Evolutionary conservation across 2,329 filamentous ascomycete genomes (phyloP).

Genomic region (Venturia carpophila): DNA sequence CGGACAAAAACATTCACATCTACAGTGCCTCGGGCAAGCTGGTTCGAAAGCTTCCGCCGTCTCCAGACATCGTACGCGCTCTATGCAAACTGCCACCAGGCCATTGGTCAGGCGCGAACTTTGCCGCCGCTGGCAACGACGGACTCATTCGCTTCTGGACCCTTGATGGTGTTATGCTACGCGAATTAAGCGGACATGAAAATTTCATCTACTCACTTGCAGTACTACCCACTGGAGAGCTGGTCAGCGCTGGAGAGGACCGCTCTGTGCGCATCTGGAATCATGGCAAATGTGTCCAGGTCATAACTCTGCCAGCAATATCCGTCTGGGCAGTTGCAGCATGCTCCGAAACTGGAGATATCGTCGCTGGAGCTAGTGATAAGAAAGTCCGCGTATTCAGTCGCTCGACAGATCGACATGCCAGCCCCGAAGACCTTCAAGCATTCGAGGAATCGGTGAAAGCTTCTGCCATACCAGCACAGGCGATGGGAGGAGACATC

Average conservation of each 20-base stretch:
- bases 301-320: slow-evolving; percentile 92
- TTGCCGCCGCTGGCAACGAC: slow-evolving; percentile 92
- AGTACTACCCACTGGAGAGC: slow-evolving; percentile 69
- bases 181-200: slow-evolving; percentile 77
- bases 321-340: slow-evolving; percentile 93
- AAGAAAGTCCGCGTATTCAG: slow-evolving; percentile 79
- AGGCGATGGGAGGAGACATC: slow-evolving; percentile 62
- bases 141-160: slow-evolving; percentile 83
- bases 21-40: slow-evolving; percentile 62
- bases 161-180: slow-evolving; percentile 65
- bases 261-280: slow-evolving; percentile 88
- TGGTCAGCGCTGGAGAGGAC: slow-evolving; percentile 89
- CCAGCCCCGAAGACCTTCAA: slow-evolving; percentile 58
- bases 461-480: slow-evolving; percentile 76
- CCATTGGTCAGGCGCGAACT: slow-evolving; percentile 78
- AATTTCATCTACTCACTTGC: slow-evolving; percentile 89
- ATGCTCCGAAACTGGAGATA: slow-evolving; percentile 75
- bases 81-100: slow-evolving; percentile 69
- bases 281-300: slow-evolving; percentile 76
- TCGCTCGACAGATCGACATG: slow-evolving; percentile 59
- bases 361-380: slow-evolving; percentile 90
- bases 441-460: slow-evolving; percentile 78
- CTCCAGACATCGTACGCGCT: slow-evolving; percentile 79
- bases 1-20: slow-evolving; percentile 81
- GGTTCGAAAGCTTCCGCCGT: slow-evolving; percentile 57